Evolutionary conservation across 169 alveolate genomes (phyloP), one percentile per base, ranked within the genome.

Genomic region (Theileria sp.): DNA sequence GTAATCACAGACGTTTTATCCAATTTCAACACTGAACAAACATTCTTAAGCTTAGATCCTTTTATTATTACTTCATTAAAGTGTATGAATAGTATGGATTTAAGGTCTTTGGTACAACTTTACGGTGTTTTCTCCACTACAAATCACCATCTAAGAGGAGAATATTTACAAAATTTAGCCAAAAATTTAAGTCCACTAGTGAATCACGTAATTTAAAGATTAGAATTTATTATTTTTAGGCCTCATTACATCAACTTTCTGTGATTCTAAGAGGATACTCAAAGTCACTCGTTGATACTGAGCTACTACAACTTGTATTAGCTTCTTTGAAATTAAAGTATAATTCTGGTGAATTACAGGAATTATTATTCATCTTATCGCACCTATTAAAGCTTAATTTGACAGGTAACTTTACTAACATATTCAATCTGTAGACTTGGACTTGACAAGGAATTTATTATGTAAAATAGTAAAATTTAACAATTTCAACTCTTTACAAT

Each of bases 351-450:
- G 67, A 72, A 6, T 68, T 62, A 38, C 85, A 75, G 61, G 77
- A 62, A 56, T 21, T 81, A 64, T 30, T 82, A 17, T 82, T 70
- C 86, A 36, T 82, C n/a, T 38, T 82, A 0, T 75, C 88, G 19
- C 49, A 81, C 38, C 21, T 76, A 8, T 49, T 75, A 12, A 62
- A 72, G 61, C 50, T 82, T 56, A 58, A 70, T 26, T 6, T 82
- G 67, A 58, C 38, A 6, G 81, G 79, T 49, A 54, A 71, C 21
- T 19, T 12, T 32, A 0, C 32, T 44, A 19, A 32, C 36, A 0
- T 3, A 19, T 13, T 38, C 13, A 26, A 44, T 25, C 56, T 71
- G 30, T 71, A 71, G 79, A 71, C 28, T 36, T 50, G 23, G 25
- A 9, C 30, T 71, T 71, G 67, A 25, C 34, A 25, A 25, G 34